These are phyloP conservation scores for Xanthoparmelia taractica DNA, from an alignment of 495 filamentous ascomycete species.

Conservation along the genomic window DNA sequence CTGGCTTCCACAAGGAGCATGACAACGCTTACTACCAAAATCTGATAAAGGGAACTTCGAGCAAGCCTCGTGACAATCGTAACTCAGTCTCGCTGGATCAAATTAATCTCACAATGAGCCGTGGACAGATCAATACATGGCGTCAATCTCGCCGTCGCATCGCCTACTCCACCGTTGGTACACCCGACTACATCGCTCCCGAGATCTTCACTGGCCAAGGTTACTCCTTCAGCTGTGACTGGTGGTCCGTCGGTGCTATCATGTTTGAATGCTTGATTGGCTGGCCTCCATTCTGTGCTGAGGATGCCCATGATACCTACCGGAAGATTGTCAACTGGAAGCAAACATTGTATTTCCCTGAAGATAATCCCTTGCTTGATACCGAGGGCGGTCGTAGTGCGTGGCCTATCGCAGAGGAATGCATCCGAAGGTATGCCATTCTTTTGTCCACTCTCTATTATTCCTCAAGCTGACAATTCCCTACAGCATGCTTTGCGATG, in stretches of 20 bases:
- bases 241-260: slow-evolving; percentile 98
- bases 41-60: slow-evolving; percentile 78
- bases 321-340: slow-evolving; percentile 99
- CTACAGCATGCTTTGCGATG: slow-evolving; percentile 83
- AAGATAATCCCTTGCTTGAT: slow-evolving; percentile 67
- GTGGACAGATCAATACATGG: slow-evolving; percentile 97
- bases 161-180: slow-evolving; percentile 97
- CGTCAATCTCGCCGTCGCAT: slow-evolving; percentile 88
- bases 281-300: slow-evolving; percentile 98
- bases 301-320: slow-evolving; percentile 95
- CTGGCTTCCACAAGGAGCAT: slow-evolving; percentile 94
- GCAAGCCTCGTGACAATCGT: slow-evolving; percentile 57
- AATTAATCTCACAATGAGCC: slow-evolving; percentile 95
- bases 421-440: slow-evolving; percentile 67
- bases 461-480: slow-evolving; percentile 14
- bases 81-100: slow-evolving; percentile 89
- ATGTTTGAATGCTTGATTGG: slow-evolving; percentile 99
- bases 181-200: slow-evolving; percentile 96
- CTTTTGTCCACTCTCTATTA: background rate
- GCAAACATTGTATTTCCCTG: slow-evolving; percentile 90
- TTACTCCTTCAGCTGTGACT: slow-evolving; percentile 94
- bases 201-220: slow-evolving; percentile 96
- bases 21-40: slow-evolving; percentile 98
- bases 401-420: slow-evolving; percentile 71
- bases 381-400: slow-evolving; percentile 8